A percentile compares a stretch with the other conserved stretches of the same genome.
These are phyloP conservation scores for Didymella keratinophila DNA, from an alignment of 2,329 filamentous ascomycete genomes.

Conservation along the genomic window DNA sequence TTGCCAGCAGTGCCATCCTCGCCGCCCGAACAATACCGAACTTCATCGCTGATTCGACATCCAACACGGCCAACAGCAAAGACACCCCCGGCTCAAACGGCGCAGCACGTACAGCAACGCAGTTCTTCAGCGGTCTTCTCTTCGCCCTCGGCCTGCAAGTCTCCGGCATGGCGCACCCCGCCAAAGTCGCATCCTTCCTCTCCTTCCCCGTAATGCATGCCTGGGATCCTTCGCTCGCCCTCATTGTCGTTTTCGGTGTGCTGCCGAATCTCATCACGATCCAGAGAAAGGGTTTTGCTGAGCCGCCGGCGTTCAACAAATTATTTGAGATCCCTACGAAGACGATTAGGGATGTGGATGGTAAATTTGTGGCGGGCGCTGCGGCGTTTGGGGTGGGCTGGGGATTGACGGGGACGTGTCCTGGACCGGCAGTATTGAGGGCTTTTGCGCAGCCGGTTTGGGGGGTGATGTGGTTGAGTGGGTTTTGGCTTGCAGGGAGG, in stretches of 20 bases:
- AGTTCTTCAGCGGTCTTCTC: conserved; percentile 58
- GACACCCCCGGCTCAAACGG: background rate
- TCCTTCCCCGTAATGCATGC: conserved; percentile 51
- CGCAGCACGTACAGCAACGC: conserved; percentile 48
- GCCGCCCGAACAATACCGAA: conserved; percentile 34
- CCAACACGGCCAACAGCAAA: background rate
- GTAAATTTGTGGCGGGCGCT: conserved; percentile 58
- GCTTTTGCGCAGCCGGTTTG: conserved; percentile 57
- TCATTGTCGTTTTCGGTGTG: conserved; percentile 60
- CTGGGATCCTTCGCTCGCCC: conserved; percentile 60
- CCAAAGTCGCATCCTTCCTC: conserved; percentile 62
- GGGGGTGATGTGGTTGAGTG: conserved; percentile 57
- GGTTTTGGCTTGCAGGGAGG: conserved; percentile 54
- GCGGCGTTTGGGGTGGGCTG: conserved; percentile 60
- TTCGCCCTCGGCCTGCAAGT: conserved; percentile 62
- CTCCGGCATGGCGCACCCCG: conserved; percentile 60
- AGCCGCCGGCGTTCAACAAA: conserved; percentile 53
- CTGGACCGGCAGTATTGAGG: conserved; percentile 60
- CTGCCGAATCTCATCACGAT: conserved; percentile 55
- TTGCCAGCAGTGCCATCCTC: conserved; percentile 40
- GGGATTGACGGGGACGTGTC: conserved; percentile 61
- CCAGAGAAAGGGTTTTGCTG: conserved; percentile 32
- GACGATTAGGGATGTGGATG: conserved; percentile 58
- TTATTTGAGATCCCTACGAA: conserved; percentile 56
- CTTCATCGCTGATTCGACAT: conserved; percentile 26